These are phyloP conservation scores for Diaporthe citriasiana DNA, from an alignment of 2,329 filamentous ascomycete species.

Conservation along the genomic window DNA sequence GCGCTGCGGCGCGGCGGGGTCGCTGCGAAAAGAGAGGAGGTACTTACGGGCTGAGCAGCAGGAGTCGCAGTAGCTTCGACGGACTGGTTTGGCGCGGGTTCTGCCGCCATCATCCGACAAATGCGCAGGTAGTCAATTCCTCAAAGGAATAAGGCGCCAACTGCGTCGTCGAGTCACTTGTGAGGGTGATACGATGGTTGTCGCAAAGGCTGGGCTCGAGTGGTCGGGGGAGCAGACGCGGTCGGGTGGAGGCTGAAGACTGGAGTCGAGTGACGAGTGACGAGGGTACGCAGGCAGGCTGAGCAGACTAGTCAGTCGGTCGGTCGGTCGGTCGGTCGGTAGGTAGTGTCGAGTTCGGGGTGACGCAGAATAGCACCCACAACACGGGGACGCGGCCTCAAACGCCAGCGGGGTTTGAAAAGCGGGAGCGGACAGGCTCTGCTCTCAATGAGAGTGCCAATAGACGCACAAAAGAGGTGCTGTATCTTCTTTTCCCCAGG, in stretches of 20 bases:
- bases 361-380: conserved; percentile 38
- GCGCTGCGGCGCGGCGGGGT: conserved; percentile 49
- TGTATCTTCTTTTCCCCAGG: conserved; percentile 26
- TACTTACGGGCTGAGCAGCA: conserved; percentile 62
- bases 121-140: conserved; percentile 41
- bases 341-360: conserved; percentile 28
- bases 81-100: conserved; percentile 67
- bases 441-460: conserved; percentile 31
- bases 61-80: conserved; percentile 67
- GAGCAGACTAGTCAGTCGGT: conserved; percentile 29
- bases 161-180: conserved; percentile 37
- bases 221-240: conserved; percentile 31
- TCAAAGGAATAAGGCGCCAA: conserved; percentile 38
- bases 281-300: conserved; percentile 32
- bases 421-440: conserved; percentile 4
- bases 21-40: conserved; percentile 29
- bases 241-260: conserved; percentile 37
- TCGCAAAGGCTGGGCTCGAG: conserved; percentile 35
- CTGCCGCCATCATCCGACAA: conserved; percentile 74
- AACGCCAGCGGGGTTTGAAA: conserved; percentile 18
- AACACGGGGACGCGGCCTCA: conserved; percentile 37
- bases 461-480: conserved; percentile 29
- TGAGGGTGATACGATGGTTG: conserved; percentile 15
- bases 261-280: conserved; percentile 40
- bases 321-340: conserved; percentile 6